These are phyloP conservation scores for Gaertneriomyces sp. DNA, from an alignment of 192 early-diverging fungal genomes.

Conservation along the genomic window DNA sequence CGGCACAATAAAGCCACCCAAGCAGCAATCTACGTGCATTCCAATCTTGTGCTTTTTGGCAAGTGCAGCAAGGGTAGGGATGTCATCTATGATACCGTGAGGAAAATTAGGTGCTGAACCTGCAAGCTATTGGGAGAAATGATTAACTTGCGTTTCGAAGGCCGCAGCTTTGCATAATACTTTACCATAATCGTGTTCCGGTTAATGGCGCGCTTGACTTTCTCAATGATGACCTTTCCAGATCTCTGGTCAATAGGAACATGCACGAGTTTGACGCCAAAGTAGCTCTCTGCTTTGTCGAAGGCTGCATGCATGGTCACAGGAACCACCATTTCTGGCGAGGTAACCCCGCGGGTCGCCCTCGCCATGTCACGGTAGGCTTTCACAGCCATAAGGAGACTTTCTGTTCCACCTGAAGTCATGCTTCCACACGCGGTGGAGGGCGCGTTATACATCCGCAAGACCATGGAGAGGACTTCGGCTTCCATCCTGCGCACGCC, in stretches of 20 bases:
- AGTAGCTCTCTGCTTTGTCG: constrained; percentile 91
- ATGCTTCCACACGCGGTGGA: constrained; percentile 73
- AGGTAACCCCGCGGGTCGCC: constrained; percentile 70
- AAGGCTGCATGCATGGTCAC: constrained; percentile 94
- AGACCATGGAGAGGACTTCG: constrained; percentile 89
- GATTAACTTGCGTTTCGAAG: constrained; percentile 1
- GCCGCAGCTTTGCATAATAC: neutral
- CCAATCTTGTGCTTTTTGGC: constrained; percentile 80
- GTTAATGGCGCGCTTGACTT: constrained; percentile 77
- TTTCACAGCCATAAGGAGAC: constrained; percentile 91
- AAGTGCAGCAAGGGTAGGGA: constrained; percentile 69
- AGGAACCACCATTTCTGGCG: constrained; percentile 89
- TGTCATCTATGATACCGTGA: constrained; percentile 90
- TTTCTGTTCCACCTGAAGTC: constrained; percentile 93
- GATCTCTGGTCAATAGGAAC: constrained; percentile 78
- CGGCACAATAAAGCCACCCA: constrained; percentile 92
- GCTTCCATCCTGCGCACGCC: constrained; percentile 94
- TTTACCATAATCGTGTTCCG: constrained; percentile 81
- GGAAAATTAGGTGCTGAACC: constrained; percentile 92
- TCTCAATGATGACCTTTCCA: constrained; percentile 70
- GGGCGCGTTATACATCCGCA: constrained; percentile 79
- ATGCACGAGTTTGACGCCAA: constrained; percentile 81
- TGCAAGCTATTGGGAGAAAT: constrained; percentile 50
- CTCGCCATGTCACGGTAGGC: constrained; percentile 86
- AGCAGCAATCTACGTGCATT: constrained; percentile 93